Base-by-base conservation (phyloP, 768 basidiomycete genomes). In the Mycena alexandri region DNA sequence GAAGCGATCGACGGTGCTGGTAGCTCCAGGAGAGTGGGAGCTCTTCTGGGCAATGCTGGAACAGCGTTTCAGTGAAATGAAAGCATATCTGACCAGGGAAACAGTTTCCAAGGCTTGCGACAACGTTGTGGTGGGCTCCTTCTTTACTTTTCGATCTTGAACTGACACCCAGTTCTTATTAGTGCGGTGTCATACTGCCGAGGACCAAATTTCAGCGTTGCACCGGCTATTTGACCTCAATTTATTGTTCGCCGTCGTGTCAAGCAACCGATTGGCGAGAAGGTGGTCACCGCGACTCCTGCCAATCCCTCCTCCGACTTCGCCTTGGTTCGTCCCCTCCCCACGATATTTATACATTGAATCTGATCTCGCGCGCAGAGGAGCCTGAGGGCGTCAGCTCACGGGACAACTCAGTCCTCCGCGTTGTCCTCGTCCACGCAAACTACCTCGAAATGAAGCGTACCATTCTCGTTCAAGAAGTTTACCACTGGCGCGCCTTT, bases 1-100 rank as follows among this genome's bases (percentile, higher is more conserved):
- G 58, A 60, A 33, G 58, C 47, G 21, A 60, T 60, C 2, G 46
- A 60, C 4, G 58, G 58, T 10, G 36, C 58, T 21, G 58, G 58
- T 25, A 46, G 58, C 17, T 36, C 5, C 21, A 12, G 11, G 4
- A 36, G n/a, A 5, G 38, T 53, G 52, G 52, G 33, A 53, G 17
- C 6, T 29, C 9, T 53, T 53, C 33, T 53, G 52, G 52, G n/a
- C 22, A 19, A 36, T 53, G 19, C 33, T 53, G 52, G 4, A 53
- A 5, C 34, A 33, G 52, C 52, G 52, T 17, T 36, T 19, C 4
- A 13, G 11, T 4, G 4, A 34, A 9, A 53, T 53, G 52, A 17
- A 8, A 3, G n/a, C 8, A 10, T 38, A 53, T n/a, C 17, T 53
- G 33, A 16, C 33, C 5, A 53, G n/a, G 7, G 33, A 29, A 5